Conservation (phyloP, 2,329 filamentous ascomycete genomes). For the Colletotrichum tabaci region DNA sequence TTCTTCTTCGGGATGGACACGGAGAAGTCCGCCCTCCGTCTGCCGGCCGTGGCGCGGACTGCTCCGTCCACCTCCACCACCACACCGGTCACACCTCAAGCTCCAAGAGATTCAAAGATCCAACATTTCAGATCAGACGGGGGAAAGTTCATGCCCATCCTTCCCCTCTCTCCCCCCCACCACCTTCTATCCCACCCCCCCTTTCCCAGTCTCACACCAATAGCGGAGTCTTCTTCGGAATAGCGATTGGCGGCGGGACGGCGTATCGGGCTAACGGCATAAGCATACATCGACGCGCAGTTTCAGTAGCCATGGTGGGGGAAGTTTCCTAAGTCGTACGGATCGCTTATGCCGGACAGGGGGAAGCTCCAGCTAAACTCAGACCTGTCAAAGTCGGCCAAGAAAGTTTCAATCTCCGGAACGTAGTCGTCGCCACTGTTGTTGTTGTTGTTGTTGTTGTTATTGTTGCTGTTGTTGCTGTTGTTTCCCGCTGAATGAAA, state of each 20-base stretch:
- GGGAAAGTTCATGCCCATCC: no score
- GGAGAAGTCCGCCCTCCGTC: constrained; percentile 11
- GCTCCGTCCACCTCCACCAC: background rate
- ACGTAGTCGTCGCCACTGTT: constrained; percentile 13
- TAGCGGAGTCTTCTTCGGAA: background rate
- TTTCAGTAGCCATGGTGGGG: constrained; percentile 4
- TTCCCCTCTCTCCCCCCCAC: background rate
- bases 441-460: no score
- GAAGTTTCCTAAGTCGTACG: constrained; percentile 24
- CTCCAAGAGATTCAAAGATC: no score
- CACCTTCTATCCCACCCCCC: background rate
- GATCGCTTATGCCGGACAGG: constrained; percentile 21
- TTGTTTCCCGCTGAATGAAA: background rate
- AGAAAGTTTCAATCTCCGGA: constrained; percentile 38
- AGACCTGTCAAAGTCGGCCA: constrained; percentile 40
- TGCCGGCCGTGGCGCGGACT: background rate
- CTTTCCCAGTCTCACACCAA: background rate
- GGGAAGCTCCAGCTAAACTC: constrained; percentile 42
- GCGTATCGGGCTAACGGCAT: no score
- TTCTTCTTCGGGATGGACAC: background rate
- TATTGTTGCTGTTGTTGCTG: no score
- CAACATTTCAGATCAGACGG: no score
- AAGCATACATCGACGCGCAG: no score
- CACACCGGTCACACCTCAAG: background rate
- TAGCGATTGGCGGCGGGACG: no score